These are phyloP conservation scores for Pyrrhoderma noxium DNA, from an alignment of 1,284 basidiomycete species.

Conservation along the genomic window DNA sequence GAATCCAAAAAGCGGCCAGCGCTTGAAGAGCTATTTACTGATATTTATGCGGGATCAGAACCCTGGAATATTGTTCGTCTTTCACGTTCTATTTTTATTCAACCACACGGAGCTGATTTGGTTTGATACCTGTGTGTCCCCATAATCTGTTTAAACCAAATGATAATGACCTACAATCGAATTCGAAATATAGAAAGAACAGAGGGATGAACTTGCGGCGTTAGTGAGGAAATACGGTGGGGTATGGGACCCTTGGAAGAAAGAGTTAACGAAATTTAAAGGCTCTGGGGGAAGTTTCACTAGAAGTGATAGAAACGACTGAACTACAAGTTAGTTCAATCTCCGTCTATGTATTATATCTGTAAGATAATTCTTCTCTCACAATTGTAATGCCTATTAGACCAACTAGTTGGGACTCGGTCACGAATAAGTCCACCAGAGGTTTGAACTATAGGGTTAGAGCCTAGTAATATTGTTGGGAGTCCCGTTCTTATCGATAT, in stretches of 20 bases:
- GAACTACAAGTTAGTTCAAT: neutral
- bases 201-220: conserved; percentile 68
- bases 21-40: conserved; percentile 77
- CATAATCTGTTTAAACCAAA: neutral
- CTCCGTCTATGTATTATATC: neutral
- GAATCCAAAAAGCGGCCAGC: conserved; percentile 67
- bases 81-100: neutral
- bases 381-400: too few relatives aligned
- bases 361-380: too few relatives aligned
- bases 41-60: conserved; percentile 80
- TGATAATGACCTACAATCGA: neutral
- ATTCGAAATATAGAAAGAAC: conserved; percentile 55
- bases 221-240: conserved; percentile 81
- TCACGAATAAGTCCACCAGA: too few relatives aligned
- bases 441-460: too few relatives aligned
- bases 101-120: too few relatives aligned
- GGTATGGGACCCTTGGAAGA: conserved; percentile 78
- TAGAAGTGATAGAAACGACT: neutral
- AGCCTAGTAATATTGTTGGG: too few relatives aligned
- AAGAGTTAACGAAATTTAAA: conserved; percentile 75
- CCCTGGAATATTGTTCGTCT: conserved; percentile 77
- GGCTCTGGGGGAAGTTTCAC: conserved; percentile 60
- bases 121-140: neutral
- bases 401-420: too few relatives aligned
- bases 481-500: too few relatives aligned